Conservation (phyloP, 2,329 filamentous ascomycete genomes). For the Phialemonium atrogriseum region DNA sequence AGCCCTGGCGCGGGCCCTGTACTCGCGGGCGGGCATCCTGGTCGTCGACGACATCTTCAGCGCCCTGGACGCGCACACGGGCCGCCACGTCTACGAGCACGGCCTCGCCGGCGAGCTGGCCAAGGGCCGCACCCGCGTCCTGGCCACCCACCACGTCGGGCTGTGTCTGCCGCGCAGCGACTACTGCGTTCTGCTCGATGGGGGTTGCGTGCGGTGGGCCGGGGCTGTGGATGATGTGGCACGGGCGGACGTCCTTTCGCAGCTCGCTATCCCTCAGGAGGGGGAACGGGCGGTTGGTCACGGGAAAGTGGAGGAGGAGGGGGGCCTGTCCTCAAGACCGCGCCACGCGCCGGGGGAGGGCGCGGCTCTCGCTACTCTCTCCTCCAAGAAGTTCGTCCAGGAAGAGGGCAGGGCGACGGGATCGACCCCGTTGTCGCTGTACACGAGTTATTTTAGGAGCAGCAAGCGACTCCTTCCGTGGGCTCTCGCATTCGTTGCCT, state of each 20-base stretch:
- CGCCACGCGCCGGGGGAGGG: too few relatives aligned
- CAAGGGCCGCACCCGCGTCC: slow-evolving; percentile 60
- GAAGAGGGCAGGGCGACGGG: too few relatives aligned
- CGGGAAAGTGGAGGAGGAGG: slow-evolving; percentile 38
- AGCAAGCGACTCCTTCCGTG: too few relatives aligned
- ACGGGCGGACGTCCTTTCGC: slow-evolving; percentile 42
- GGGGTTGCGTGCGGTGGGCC: slow-evolving; percentile 55
- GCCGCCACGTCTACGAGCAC: slow-evolving; percentile 69
- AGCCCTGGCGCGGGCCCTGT: slow-evolving; percentile 29
- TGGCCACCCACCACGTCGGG: slow-evolving; percentile 74
- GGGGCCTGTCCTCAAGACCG: slow-evolving; percentile 38
- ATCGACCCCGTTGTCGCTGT: too few relatives aligned
- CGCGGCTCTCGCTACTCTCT: too few relatives aligned
- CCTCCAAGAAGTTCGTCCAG: too few relatives aligned
- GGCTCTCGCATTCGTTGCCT: too few relatives aligned
- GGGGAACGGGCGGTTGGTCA: too few relatives aligned
- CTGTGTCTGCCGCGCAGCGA: slow-evolving; percentile 63
- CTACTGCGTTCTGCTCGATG: slow-evolving; percentile 64
- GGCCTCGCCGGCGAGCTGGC: slow-evolving; percentile 66
- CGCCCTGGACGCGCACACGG: slow-evolving; percentile 28
- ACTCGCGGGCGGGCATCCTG: slow-evolving; percentile 21
- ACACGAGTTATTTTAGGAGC: too few relatives aligned
- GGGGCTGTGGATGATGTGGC: slow-evolving; percentile 47
- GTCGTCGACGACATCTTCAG: slow-evolving; percentile 31
- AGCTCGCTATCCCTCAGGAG: too few relatives aligned